A percentile compares a stretch with the other conserved stretches of the same genome.
Evolutionary conservation across 2,329 filamentous ascomycete genomes (phyloP).

Genomic region (Coleophoma eucalyptorum): DNA sequence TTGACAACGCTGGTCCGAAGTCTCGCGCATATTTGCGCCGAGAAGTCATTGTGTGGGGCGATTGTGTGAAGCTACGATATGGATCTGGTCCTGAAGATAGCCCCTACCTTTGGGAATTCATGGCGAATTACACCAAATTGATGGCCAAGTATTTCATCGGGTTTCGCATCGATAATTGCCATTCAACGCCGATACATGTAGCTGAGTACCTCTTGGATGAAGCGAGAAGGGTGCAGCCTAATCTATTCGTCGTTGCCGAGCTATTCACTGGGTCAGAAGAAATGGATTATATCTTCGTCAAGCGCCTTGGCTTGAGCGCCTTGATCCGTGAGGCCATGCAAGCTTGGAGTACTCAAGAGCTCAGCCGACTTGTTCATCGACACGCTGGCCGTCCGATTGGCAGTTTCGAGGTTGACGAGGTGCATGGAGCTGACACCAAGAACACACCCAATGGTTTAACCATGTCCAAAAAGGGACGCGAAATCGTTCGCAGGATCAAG

Average conservation of each 20-base stretch:
- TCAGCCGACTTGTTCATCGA: constrained; percentile 88
- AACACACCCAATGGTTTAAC: constrained; percentile 20
- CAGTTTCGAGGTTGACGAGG: constrained; percentile 92
- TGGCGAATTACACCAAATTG: constrained; percentile 86
- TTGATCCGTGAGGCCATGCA: constrained; percentile 98
- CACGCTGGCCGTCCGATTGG: constrained; percentile 94
- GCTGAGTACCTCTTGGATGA: constrained; percentile 94
- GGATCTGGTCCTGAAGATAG: constrained; percentile 77
- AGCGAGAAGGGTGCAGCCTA: constrained; percentile 81
- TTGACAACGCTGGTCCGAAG: constrained; percentile 86
- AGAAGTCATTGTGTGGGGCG: constrained; percentile 97
- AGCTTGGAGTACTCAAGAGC: constrained; percentile 89
- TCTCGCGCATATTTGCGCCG: constrained; percentile 92
- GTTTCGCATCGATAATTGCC: constrained; percentile 96
- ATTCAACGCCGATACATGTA: constrained; percentile 91
- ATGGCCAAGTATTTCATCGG: constrained; percentile 95
- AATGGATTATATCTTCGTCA: constrained; percentile 94
- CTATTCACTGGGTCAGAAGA: constrained; percentile 94
- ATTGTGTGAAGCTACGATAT: constrained; percentile 96
- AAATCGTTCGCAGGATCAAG: constrained; percentile 73
- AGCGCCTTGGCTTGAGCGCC: constrained; percentile 84
- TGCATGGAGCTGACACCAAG: constrained; percentile 57
- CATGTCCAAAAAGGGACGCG: constrained; percentile 24
- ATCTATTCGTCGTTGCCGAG: constrained; percentile 90
- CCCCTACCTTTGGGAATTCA: constrained; percentile 92